These are phyloP conservation scores for Hirsutella rhossiliensis DNA, from an alignment of 2,329 filamentous ascomycete genomes.

Conservation along the genomic window DNA sequence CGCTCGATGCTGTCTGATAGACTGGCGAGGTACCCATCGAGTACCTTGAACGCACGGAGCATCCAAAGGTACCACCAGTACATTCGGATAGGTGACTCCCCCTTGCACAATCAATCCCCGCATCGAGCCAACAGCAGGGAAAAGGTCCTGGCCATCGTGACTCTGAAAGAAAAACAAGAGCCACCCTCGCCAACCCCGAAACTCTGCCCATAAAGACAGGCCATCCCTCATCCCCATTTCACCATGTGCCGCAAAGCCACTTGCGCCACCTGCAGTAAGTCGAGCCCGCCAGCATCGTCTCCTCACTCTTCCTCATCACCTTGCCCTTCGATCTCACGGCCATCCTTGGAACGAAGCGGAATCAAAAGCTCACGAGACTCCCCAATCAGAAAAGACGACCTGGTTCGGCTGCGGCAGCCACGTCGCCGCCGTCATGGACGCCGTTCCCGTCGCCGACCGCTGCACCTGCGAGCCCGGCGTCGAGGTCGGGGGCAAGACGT, in stretches of 20 bases:
- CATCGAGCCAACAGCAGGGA: too few relatives aligned
- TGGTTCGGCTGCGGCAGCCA: conserved; percentile 58
- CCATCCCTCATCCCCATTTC: not conserved
- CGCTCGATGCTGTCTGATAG: too few relatives aligned
- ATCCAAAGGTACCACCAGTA: too few relatives aligned
- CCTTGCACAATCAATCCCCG: too few relatives aligned
- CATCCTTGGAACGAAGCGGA: too few relatives aligned
- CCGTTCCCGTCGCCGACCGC: conserved; percentile 42
- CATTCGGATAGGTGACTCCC: too few relatives aligned
- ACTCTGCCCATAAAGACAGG: not conserved
- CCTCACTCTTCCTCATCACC: too few relatives aligned
- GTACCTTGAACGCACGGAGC: too few relatives aligned
- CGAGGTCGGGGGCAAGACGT: conserved; percentile 46
- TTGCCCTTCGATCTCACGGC: too few relatives aligned
- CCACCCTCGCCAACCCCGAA: not conserved
- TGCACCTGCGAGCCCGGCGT: conserved; percentile 56
- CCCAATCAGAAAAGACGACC: conserved; percentile 37
- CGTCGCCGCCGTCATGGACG: conserved; percentile 49
- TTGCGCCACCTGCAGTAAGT: conserved; percentile 51
- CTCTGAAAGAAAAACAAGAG: not conserved
- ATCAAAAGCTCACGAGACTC: not conserved
- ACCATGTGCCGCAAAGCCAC: conserved; percentile 54
- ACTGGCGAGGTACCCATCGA: too few relatives aligned
- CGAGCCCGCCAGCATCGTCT: too few relatives aligned
- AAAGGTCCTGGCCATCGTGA: too few relatives aligned